Base-by-base conservation (phyloP, 2,329 filamentous ascomycete species). In the Aspergillus ustus region DNA sequence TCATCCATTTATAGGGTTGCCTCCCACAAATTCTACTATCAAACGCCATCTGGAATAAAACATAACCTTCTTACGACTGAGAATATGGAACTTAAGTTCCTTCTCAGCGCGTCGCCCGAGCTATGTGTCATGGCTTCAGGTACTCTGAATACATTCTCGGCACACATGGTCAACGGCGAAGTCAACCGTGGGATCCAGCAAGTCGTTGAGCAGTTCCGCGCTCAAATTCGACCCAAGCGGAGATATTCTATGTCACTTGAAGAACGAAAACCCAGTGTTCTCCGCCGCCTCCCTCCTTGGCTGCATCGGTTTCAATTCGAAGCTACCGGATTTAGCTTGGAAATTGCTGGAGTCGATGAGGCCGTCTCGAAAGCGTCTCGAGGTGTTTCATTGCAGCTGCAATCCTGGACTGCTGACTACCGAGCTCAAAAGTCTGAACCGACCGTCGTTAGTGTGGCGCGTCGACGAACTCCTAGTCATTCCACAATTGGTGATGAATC, bases 101-200 rank as follows among this genome's bases (percentile, higher is more conserved):
- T 97, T 70, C 80, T 98, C 13, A 94, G 87, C 66, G 94, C 94
- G 5, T 88, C 91, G 4, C 93, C 93, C 0, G 90, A 97, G 66
- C 86, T 97, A 7, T 89, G 90, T 51, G 93, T 98, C 9, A 87
- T 92, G 57, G 87, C 89, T 11, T 90, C 87, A 53, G 93, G 91
- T 20, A 92, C 88, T 63, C 80, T 97, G 2, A 91, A 96, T 72
- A 96, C 92, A 0, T 93, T 96, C 67, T 91, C 92, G 1, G 84
- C 97, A 52, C 95, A 93, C 71, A 89, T 99, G 83, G 89, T 97
- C 8, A 89, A 94, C 22, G 89, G 92, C 6, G 95, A 99, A 72
- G 97, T 99, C 61, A 95, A 90, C 57, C 91, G 96, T 71, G 96
- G 95, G 22, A 84, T 99, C 34, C 91, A 91, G 25, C 92, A 98